These are phyloP conservation scores for Gossypium trilobum DNA, from an alignment of 441 rosid species.

Conservation along the genomic window DNA sequence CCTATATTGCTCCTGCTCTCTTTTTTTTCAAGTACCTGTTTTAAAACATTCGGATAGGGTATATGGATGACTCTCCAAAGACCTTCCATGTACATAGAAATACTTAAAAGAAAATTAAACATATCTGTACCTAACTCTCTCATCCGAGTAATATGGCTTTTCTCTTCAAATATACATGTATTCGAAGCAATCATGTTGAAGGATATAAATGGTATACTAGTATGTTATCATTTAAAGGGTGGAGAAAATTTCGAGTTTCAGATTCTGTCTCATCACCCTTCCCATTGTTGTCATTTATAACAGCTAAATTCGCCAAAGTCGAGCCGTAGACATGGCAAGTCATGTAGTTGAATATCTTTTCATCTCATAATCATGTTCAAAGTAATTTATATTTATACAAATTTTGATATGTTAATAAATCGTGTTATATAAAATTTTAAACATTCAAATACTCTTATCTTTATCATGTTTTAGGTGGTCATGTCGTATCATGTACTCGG, in stretches of 20 bases:
- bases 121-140: not conserved
- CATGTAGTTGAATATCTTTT: not conserved
- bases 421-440: not conserved
- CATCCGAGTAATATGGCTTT: not conserved
- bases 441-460: not conserved
- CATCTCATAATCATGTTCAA: not conserved
- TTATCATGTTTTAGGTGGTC: not conserved
- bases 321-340: not conserved
- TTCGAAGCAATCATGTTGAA: not conserved
- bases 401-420: not conserved
- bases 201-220: not conserved
- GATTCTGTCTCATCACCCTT: not conserved
- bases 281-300: not conserved
- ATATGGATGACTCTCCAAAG: not conserved
- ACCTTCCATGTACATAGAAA: not conserved
- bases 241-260: not conserved
- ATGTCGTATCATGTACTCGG: not conserved
- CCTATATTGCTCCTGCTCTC: not conserved
- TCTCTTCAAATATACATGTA: not conserved
- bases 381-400: not conserved
- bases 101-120: not conserved
- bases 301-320: not conserved
- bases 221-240: not conserved
- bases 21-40: not conserved
- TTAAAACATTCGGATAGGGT: not conserved